Evolutionary conservation across 257 asterid genomes (phyloP).

Genomic region (Solanum gracilifrons): DNA sequence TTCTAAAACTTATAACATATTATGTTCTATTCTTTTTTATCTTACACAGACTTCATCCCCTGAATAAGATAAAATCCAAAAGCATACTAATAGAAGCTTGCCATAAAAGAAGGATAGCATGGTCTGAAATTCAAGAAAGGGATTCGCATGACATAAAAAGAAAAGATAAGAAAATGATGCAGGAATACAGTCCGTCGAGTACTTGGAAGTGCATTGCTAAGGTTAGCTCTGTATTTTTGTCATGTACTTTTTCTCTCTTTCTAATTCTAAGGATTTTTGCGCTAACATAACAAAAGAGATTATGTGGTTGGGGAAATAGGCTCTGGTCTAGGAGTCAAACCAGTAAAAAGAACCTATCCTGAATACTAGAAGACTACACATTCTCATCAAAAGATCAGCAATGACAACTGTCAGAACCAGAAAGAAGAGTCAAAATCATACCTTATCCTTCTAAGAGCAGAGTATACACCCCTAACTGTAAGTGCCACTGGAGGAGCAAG

Average conservation of each 20-base stretch:
- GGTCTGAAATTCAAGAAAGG: not conserved
- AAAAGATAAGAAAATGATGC: not conserved
- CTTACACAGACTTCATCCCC: not conserved
- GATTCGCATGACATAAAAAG: not conserved
- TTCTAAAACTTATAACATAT: not conserved
- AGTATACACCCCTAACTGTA: conserved; percentile 68
- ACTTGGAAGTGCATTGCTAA: not conserved
- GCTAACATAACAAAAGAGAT: not conserved
- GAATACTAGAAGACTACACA: not conserved
- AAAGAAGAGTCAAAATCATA: conserved; percentile 14
- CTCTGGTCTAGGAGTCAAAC: not conserved
- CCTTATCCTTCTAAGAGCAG: conserved; percentile 68
- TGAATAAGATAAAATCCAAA: not conserved
- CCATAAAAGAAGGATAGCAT: not conserved
- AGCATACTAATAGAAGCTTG: not conserved
- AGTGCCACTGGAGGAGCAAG: conserved; percentile 76
- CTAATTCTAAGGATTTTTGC: not conserved
- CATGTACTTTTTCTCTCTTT: not conserved
- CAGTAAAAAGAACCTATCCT: not conserved
- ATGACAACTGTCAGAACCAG: not conserved
- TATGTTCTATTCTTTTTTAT: not conserved
- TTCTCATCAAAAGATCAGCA: not conserved
- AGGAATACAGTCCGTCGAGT: not conserved
- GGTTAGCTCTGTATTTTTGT: not conserved
- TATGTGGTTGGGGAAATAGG: not conserved